These are phyloP conservation scores for Melaleuca quinquenervia DNA, from an alignment of 345 rosid species.

Conservation along the genomic window DNA sequence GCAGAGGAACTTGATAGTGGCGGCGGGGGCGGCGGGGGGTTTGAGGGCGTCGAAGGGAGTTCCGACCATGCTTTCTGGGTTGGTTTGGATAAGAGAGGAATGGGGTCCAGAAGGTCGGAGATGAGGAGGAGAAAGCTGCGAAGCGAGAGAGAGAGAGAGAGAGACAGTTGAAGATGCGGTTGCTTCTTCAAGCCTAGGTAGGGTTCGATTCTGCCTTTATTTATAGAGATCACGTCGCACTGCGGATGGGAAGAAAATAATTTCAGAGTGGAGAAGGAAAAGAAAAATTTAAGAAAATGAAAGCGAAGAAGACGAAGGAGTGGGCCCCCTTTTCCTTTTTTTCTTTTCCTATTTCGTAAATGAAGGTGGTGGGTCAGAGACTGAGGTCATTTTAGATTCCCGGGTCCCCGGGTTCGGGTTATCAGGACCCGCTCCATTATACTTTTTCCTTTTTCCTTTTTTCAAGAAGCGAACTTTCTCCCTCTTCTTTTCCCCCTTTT, in stretches of 20 bases:
- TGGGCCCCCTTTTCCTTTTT: background rate
- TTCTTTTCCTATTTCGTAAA: too few relatives aligned
- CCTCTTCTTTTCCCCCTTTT: background rate
- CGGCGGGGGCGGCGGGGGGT: background rate
- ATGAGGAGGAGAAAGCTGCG: background rate
- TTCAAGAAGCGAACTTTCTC: background rate
- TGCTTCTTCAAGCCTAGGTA: slow-evolving; percentile 33
- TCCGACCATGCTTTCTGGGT: slow-evolving; percentile 23
- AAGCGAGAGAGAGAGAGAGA: background rate
- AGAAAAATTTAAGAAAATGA: background rate
- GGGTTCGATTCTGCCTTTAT: slow-evolving; percentile 4
- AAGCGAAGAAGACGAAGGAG: background rate
- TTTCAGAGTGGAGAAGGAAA: background rate
- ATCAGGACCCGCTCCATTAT: background rate
- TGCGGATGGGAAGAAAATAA: background rate
- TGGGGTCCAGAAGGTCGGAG: background rate
- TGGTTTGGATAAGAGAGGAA: background rate
- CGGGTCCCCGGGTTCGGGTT: background rate
- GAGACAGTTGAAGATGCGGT: background rate
- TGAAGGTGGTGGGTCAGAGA: background rate
- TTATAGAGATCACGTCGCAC: slow-evolving; percentile 21
- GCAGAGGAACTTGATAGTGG: slow-evolving; percentile 57
- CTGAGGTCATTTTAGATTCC: background rate
- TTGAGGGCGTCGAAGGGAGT: slow-evolving; percentile 9
- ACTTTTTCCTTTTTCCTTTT: background rate